Percentiles rank a stretch among this genome's conserved stretches.
Evolutionary conservation across 495 filamentous ascomycete species (phyloP).

Genomic region (Symbiotaphrina buchneri): DNA sequence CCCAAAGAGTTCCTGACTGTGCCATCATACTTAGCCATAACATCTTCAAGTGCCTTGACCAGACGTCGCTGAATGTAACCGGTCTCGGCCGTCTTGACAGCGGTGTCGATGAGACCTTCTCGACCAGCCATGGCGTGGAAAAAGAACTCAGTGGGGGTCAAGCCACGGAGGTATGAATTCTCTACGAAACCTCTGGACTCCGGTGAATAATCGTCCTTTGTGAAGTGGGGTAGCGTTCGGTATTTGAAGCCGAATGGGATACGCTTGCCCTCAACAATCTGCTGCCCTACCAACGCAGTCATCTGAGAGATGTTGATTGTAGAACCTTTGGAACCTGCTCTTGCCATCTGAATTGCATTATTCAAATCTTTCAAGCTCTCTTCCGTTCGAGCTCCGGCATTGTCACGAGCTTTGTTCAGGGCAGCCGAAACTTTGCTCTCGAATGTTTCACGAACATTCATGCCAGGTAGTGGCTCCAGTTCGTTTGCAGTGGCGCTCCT

Average conservation of each 20-base stretch:
- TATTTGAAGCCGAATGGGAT: conserved; percentile 99
- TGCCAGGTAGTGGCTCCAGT: conserved; percentile 77
- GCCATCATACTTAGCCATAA: conserved; percentile 93
- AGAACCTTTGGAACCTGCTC: conserved; percentile 90
- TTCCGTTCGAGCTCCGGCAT: conserved; percentile 77
- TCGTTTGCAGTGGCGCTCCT: conserved; percentile 57
- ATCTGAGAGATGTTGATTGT: conserved; percentile 99
- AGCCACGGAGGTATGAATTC: conserved; percentile 91
- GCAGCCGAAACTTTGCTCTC: conserved; percentile 87
- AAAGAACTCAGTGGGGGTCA: conserved; percentile 94
- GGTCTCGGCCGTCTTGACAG: conserved; percentile 97
- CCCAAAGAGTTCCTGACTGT: conserved; percentile 93
- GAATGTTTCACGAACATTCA: conserved; percentile 96
- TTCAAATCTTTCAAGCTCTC: conserved; percentile 85
- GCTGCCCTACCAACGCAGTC: conserved; percentile 90
- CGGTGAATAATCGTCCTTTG: conserved; percentile 95
- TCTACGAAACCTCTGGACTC: conserved; percentile 96
- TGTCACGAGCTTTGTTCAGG: conserved; percentile 86
- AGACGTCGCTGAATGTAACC: conserved; percentile 97
- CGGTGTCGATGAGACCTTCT: conserved; percentile 98
- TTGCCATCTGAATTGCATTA: conserved; percentile 88
- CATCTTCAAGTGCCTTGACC: conserved; percentile 94
- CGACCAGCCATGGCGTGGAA: conserved; percentile 99
- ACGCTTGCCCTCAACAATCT: conserved; percentile 94
- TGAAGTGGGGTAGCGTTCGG: conserved; percentile 90